phyloP scores from a whole-genome alignment of 768 basidiomycete species.

The Pleurotus tuoliensis region DNA sequence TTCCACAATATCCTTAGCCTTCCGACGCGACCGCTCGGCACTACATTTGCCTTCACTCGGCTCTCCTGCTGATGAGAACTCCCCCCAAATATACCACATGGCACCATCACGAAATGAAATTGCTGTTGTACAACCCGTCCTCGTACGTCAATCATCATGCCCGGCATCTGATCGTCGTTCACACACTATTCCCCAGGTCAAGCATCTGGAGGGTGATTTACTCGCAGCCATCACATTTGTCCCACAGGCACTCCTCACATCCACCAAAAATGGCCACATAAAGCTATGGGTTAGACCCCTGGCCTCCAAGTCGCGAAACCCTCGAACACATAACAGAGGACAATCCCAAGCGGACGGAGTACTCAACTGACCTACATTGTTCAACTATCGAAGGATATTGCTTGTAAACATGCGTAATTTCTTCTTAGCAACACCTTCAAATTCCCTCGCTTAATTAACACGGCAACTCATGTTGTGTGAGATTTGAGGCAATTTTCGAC shows the following conservation, averaged over 20 bases:
- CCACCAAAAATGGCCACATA: slow-evolving; percentile 72
- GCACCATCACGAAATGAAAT: slow-evolving; percentile 91
- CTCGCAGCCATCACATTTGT: slow-evolving; percentile 73
- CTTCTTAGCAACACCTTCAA: neutral
- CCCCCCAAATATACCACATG: slow-evolving; percentile 67
- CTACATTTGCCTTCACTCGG: slow-evolving; percentile 46
- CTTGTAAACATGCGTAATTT: neutral
- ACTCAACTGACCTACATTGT: neutral
- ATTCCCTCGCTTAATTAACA: too few relatives aligned
- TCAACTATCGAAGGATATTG: too few relatives aligned
- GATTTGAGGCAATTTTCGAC: too few relatives aligned
- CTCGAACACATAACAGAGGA: slow-evolving; percentile 19
- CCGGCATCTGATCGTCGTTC: neutral
- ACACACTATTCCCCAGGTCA: slow-evolving; percentile 46
- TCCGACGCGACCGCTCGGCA: slow-evolving; percentile 60
- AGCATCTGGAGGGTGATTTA: slow-evolving; percentile 77
- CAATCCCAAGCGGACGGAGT: slow-evolving; percentile 7
- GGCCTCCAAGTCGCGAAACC: slow-evolving; percentile 34
- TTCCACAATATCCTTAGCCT: slow-evolving; percentile 70
- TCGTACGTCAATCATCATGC: slow-evolving; percentile 45
- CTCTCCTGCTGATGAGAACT: slow-evolving; percentile 26
- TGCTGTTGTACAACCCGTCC: slow-evolving; percentile 84
- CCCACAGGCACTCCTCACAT: slow-evolving; percentile 73
- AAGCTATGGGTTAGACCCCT: slow-evolving; percentile 85
- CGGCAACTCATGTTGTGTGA: too few relatives aligned